phyloP scores from a whole-genome alignment of 768 basidiomycete species.

The Paxillus ammoniavirescens region DNA sequence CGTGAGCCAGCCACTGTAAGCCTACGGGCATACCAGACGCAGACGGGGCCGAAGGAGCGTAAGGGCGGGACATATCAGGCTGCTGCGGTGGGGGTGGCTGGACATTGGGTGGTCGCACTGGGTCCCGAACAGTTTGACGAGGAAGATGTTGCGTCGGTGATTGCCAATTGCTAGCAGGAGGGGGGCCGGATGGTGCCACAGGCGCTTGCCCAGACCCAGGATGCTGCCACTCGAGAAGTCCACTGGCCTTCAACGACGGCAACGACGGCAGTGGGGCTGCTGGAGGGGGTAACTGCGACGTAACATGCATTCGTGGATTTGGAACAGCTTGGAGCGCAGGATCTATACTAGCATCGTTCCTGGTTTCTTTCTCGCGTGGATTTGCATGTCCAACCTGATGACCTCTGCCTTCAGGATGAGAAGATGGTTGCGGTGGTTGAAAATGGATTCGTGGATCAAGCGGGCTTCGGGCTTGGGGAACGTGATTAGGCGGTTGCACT shows the following conservation, averaged over 20 bases:
- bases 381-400: conserved; percentile 18
- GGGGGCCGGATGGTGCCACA: conserved; percentile 9
- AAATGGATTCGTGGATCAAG: conserved; percentile 37
- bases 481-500: conserved; percentile 28
- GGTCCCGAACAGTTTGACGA: conserved; percentile 21
- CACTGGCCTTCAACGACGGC: conserved; percentile 74
- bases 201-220: conserved; percentile 40
- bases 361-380: conserved; percentile 25
- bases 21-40: conserved; percentile 61
- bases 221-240: conserved; percentile 56
- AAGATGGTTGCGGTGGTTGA: conserved; percentile 5
- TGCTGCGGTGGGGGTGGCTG: conserved; percentile 7
- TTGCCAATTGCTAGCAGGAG: conserved; percentile 21
- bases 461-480: conserved; percentile 33
- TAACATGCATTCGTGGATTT: conserved; percentile 19
- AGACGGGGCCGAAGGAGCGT: conserved; percentile 17
- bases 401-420: conserved; percentile 18
- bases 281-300: conserved; percentile 9
- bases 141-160: conserved; percentile 21
- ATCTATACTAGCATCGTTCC: conserved; percentile 32
- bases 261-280: conserved; percentile 41
- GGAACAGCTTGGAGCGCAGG: conserved; percentile 27
- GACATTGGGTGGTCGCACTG: conserved; percentile 9
- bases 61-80: conserved; percentile 16
- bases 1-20: conserved; percentile 66